phyloP scores from a whole-genome alignment of 1,139 yeast genomes.

The Blastobotrys proliferans region DNA sequence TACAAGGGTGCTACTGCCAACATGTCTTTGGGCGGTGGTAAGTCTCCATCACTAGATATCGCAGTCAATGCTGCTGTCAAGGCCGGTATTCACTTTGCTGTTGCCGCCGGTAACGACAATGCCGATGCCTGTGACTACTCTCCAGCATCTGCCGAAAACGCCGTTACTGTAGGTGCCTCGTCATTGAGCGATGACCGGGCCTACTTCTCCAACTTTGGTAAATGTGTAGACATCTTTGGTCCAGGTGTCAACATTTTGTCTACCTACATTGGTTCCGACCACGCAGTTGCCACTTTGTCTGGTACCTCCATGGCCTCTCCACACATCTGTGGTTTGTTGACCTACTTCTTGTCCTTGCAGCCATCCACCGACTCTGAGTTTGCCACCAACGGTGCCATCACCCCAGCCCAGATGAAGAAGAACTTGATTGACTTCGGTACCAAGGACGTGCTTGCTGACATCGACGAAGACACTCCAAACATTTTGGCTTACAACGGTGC shows the following conservation, averaged over 20 bases:
- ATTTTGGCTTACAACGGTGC: constrained; percentile 90
- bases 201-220: constrained; percentile 60
- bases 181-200: constrained; percentile 48
- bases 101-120: constrained; percentile 66
- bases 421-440: constrained; percentile 80
- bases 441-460: constrained; percentile 57
- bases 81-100: constrained; percentile 58
- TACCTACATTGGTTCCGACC: constrained; percentile 75
- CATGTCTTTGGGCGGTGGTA: constrained; percentile 63
- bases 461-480: constrained; percentile 85
- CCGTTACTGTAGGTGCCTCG: constrained; percentile 62
- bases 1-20: constrained; percentile 54
- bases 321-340: constrained; percentile 79
- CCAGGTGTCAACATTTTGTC: constrained; percentile 53
- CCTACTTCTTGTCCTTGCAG: constrained; percentile 87
- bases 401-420: constrained; percentile 87
- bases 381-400: constrained; percentile 53
- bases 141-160: constrained; percentile 56
- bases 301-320: constrained; percentile 99
- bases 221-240: constrained; percentile 62
- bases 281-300: constrained; percentile 84
- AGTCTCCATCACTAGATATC: constrained; percentile 47
- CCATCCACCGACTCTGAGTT: constrained; percentile 80
- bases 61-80: constrained; percentile 58
- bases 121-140: constrained; percentile 60